Base-by-base conservation (phyloP, 2,329 filamentous ascomycete genomes). In the Neopestalotiopsis sp. region DNA sequence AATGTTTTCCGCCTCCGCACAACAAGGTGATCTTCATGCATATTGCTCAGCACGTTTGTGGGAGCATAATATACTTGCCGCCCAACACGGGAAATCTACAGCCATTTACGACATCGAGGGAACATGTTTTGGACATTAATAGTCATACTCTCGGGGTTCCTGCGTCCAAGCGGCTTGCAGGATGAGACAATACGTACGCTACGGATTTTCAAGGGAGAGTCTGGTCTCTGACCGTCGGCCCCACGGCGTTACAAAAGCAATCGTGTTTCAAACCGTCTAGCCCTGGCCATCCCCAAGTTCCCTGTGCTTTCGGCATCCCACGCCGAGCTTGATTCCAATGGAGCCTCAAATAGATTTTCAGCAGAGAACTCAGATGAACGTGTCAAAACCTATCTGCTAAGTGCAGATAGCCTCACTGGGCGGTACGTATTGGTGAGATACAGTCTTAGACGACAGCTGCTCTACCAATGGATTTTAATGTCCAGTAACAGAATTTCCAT, bases 211-310 rank as follows among this genome's bases (percentile, higher is more conserved):
- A 17, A 20, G 17, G 45, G n/a, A 53, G 45, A 53, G 45, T 53
- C 45, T n/a, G 42, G n/a, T 49, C 42, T 49, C 42, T 49, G 42
- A n/a, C n/a, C 24, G 9, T 24, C 57, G 14, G 20, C 24, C 57
- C 20, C 57, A 59, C 57, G 3, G 57, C 57, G 30, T 34, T 59
- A 59, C 57, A 62, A 62, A 40, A 62, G 59, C 32, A 62, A 62
- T 20, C 10, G 17, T 62, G 59, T 62, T 62, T 42, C 59, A 62
- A 40, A 38, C 59, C 20, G 28, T 40, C 59, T 10, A 62, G 13
- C 28, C 32, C 32, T 34, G 30, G n/a, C 28, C 30, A 30, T 62
- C 57, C 57, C 20, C 59, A 34, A 28, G 30, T 20, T 38, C 30
- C n/a, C 20, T 56, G 14, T 17, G 49, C 9, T 14, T 17, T 30